These are phyloP conservation scores for Ramaria rubella DNA, from an alignment of 768 basidiomycete species.

Conservation along the genomic window DNA sequence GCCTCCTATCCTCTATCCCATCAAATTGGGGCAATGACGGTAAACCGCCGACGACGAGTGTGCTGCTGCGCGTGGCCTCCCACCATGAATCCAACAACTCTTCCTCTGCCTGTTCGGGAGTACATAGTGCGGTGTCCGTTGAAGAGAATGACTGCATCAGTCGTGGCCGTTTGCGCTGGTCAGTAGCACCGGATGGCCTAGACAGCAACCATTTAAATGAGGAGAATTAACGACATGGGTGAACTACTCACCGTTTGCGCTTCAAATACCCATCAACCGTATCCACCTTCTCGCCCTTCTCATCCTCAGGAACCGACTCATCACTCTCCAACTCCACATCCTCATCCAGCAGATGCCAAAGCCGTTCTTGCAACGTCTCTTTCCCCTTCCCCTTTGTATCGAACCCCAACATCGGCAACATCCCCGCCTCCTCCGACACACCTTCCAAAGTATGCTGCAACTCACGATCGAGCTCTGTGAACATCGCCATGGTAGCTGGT, in stretches of 20 bases:
- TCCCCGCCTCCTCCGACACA: neutral
- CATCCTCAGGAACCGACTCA: neutral
- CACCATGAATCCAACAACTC: constrained; percentile 54
- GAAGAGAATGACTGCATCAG: neutral
- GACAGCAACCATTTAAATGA: neutral
- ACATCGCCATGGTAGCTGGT: constrained; percentile 64
- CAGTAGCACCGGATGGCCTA: neutral
- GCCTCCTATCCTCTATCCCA: constrained; percentile 33
- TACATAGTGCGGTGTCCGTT: neutral
- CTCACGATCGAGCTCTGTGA: constrained; percentile 52
- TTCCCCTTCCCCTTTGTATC: neutral
- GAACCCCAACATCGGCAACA: neutral
- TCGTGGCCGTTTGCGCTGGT: constrained; percentile 53
- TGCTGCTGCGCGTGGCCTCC: constrained; percentile 58
- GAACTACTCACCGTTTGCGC: constrained; percentile 46
- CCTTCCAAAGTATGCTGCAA: constrained; percentile 27
- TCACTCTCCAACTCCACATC: neutral
- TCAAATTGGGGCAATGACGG: constrained; percentile 36
- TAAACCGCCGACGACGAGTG: constrained; percentile 57
- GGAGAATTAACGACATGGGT: neutral
- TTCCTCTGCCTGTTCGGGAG: neutral
- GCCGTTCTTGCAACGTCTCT: neutral
- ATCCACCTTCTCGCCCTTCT: neutral
- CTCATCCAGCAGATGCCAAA: neutral
- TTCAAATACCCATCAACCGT: constrained; percentile 45